A percentile compares a stretch with the other conserved stretches of the same genome.
Conservation (phyloP, 2,329 filamentous ascomycete species). For the Fusarium virguliforme region DNA sequence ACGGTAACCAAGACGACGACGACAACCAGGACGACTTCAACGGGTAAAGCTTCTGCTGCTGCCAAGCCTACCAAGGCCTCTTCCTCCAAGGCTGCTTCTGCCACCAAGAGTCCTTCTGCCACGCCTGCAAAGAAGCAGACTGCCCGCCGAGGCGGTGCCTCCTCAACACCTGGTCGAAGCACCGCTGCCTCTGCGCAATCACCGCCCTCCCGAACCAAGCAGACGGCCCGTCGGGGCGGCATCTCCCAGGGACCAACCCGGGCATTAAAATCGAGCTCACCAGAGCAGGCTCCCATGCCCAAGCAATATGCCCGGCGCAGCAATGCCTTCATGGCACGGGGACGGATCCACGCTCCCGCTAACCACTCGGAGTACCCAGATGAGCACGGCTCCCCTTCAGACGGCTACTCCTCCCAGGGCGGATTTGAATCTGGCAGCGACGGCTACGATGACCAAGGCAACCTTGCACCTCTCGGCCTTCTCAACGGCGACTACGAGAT, state of each 20-base stretch:
- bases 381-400: slow-evolving; percentile 18
- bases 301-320: slow-evolving; percentile 52
- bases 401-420: background rate
- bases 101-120: background rate
- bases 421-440: slow-evolving; percentile 3
- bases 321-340: slow-evolving; percentile 42
- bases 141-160: slow-evolving; percentile 22
- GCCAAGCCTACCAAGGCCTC: slow-evolving; percentile 6
- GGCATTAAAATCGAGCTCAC: background rate
- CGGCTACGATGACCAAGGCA: background rate
- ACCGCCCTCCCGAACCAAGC: slow-evolving; percentile 24
- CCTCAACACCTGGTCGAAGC: background rate
- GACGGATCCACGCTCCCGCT: slow-evolving; percentile 46
- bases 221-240: slow-evolving; percentile 38
- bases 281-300: slow-evolving; percentile 7
- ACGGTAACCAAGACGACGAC: background rate
- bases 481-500: slow-evolving; percentile 65
- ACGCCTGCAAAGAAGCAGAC: slow-evolving; percentile 14
- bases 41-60: background rate
- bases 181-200: background rate
- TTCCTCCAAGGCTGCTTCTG: background rate
- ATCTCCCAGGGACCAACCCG: slow-evolving; percentile 28
- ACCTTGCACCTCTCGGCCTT: slow-evolving; percentile 53
- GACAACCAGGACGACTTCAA: slow-evolving; percentile 6
- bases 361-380: slow-evolving; percentile 35